These are phyloP conservation scores for Fusarium oligoseptatum DNA, from an alignment of 2,329 filamentous ascomycete species.

Conservation along the genomic window DNA sequence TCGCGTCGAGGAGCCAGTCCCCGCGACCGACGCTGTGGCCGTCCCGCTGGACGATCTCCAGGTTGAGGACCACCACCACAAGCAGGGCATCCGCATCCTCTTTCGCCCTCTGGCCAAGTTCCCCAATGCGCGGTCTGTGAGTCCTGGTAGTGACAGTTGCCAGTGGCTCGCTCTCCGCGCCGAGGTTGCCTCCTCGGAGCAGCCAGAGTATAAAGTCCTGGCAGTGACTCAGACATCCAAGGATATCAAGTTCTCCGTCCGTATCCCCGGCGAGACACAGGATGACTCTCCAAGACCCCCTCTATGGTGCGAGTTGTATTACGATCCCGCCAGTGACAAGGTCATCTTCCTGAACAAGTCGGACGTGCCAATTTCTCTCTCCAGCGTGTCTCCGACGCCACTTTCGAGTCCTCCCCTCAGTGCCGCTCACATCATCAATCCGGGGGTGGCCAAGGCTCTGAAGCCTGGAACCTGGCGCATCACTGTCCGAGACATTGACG, in stretches of 20 bases:
- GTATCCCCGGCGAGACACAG: constrained; percentile 63
- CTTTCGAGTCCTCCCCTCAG: constrained; percentile 56
- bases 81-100: constrained; percentile 69
- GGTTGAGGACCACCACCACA: constrained; percentile 65
- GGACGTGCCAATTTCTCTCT: constrained; percentile 65
- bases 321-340: constrained; percentile 70
- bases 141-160: constrained; percentile 68
- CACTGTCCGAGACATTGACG: constrained; percentile 60
- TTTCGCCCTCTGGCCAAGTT: constrained; percentile 67
- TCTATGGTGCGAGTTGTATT: constrained; percentile 72
- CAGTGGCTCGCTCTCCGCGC: constrained; percentile 69
- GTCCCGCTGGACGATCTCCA: constrained; percentile 68
- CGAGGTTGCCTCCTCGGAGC: constrained; percentile 64
- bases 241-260: constrained; percentile 72
- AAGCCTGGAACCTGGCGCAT: constrained; percentile 71
- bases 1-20: constrained; percentile 59
- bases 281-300: constrained; percentile 60
- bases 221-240: constrained; percentile 71
- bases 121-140: constrained; percentile 66
- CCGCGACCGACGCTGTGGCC: constrained; percentile 54
- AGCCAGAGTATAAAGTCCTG: constrained; percentile 68
- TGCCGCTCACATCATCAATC: constrained; percentile 60
- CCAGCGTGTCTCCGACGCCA: constrained; percentile 58
- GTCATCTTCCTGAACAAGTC: constrained; percentile 69
- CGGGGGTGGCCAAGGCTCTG: constrained; percentile 60